phyloP scores from a whole-genome alignment of 192 early-diverging fungal genomes.

The Obelidium mucronatum region DNA sequence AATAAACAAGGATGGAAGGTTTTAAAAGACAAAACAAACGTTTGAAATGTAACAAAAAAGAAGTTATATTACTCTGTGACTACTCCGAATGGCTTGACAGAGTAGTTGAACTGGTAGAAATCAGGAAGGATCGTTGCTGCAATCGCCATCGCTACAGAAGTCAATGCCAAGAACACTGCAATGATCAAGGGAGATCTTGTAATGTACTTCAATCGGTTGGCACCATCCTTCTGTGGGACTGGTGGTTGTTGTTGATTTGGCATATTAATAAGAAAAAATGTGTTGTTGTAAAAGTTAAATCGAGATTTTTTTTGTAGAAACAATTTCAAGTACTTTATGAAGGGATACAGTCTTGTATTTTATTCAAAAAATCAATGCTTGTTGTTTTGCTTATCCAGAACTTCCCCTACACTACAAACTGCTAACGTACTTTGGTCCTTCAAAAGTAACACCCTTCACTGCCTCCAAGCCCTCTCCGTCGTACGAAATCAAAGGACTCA shows the following conservation, averaged over 20 bases:
- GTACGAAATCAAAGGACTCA: slow-evolving; percentile 90
- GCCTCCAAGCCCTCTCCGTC: slow-evolving; percentile 90
- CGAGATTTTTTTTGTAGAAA: no score
- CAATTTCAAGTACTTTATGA: no score
- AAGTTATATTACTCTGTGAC: not conserved
- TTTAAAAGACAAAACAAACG: not conserved
- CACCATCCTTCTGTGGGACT: not conserved
- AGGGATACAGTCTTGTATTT: no score
- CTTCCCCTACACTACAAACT: no score
- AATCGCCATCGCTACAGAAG: not conserved
- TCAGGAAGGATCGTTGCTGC: not conserved
- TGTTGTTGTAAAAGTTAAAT: not conserved
- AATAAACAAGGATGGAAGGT: no score
- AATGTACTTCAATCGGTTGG: not conserved
- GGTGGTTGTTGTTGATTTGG: no score
- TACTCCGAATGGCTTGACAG: not conserved
- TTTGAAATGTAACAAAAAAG: not conserved
- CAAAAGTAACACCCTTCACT: slow-evolving; percentile 59
- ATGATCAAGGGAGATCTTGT: not conserved
- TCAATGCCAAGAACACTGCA: not conserved
- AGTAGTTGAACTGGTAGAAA: not conserved
- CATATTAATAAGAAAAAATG: not conserved
- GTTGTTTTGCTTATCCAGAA: no score
- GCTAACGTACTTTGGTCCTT: slow-evolving; percentile 9
- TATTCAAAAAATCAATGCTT: no score